Conservation (phyloP, 1,284 basidiomycete genomes). For the Fomitiporia mediterranea region DNA sequence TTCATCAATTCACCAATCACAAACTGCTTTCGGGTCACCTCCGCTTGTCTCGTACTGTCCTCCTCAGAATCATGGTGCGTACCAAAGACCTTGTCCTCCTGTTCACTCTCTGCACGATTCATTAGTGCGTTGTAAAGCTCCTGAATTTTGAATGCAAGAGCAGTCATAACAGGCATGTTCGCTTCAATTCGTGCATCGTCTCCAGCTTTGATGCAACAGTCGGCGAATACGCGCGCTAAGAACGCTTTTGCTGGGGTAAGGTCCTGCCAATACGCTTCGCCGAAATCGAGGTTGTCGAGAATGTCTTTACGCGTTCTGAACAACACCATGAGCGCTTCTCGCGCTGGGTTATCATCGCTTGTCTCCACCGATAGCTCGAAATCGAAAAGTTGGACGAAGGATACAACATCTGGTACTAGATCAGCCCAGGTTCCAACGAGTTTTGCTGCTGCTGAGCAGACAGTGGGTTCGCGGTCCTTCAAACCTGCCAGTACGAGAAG, state of each 20-base stretch:
- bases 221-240: slow-evolving; percentile 80
- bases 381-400: slow-evolving; percentile 64
- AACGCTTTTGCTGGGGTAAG: slow-evolving; percentile 83
- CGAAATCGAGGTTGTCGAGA: slow-evolving; percentile 66
- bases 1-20: slow-evolving; percentile 79
- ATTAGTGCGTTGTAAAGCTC: slow-evolving; percentile 72
- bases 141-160: slow-evolving; percentile 84
- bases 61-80: slow-evolving; percentile 43
- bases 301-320: slow-evolving; percentile 58
- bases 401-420: slow-evolving; percentile 35
- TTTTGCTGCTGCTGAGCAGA: slow-evolving; percentile 74
- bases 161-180: slow-evolving; percentile 84
- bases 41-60: slow-evolving; percentile 46
- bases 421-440: slow-evolving; percentile 80
- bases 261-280: slow-evolving; percentile 71
- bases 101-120: slow-evolving; percentile 42
- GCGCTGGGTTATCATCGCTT: slow-evolving; percentile 42
- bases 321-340: slow-evolving; percentile 62
- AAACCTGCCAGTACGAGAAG: slow-evolving; percentile 77
- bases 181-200: slow-evolving; percentile 70
- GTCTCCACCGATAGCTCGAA: slow-evolving; percentile 31
- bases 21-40: slow-evolving; percentile 62
- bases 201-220: slow-evolving; percentile 66
- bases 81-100: slow-evolving; percentile 36
- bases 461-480: slow-evolving; percentile 82